Conservation (phyloP, 2,329 filamentous ascomycete genomes). For the Triangularia verruculosa region DNA sequence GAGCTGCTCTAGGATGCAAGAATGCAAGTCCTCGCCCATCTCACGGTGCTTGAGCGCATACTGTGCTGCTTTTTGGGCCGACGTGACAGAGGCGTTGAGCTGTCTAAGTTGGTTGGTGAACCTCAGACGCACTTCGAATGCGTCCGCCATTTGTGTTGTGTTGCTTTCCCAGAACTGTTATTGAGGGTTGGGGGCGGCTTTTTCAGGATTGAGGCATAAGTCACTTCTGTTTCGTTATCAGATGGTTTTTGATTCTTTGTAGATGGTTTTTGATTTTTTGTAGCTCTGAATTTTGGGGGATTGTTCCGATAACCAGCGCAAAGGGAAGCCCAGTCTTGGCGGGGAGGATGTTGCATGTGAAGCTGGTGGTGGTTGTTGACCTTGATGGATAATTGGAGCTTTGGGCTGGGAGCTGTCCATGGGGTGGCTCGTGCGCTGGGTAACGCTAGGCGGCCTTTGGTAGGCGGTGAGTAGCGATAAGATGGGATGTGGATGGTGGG, state of each 20-base stretch:
- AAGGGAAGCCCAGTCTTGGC: background rate
- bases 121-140: constrained; percentile 97
- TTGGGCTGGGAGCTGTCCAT: background rate
- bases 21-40: constrained; percentile 95
- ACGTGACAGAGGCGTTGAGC: constrained; percentile 84
- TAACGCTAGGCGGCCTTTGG: background rate
- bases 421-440: background rate
- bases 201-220: no score
- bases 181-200: background rate
- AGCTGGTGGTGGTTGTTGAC: background rate
- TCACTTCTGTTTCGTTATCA: background rate
- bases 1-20: constrained; percentile 93
- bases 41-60: constrained; percentile 93
- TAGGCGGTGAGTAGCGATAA: constrained; percentile 21
- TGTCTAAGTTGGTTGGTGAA: constrained; percentile 89
- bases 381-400: background rate
- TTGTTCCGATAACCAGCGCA: background rate
- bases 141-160: constrained; percentile 61
- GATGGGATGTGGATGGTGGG: background rate
- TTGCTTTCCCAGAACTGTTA: no score
- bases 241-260: no score
- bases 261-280: no score
- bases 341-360: background rate
- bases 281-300: background rate
- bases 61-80: constrained; percentile 86